phyloP scores from a whole-genome alignment of 192 early-diverging fungal species.

The Linnemannia zychae region DNA sequence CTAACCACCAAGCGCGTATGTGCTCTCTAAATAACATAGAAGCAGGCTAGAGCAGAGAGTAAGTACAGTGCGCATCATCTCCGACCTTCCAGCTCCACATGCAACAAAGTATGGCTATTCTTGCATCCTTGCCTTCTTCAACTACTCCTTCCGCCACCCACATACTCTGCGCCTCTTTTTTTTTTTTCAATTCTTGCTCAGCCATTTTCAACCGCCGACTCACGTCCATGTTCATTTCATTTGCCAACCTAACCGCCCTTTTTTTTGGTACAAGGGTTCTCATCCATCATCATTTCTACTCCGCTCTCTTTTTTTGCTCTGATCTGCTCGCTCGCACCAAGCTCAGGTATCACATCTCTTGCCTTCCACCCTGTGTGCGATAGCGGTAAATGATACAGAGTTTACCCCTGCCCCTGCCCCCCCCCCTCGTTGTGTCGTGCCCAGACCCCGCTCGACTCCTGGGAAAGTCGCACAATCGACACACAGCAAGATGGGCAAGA shows the following conservation, averaged over 20 bases:
- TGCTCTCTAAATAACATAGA: too few species aligned
- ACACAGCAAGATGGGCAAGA: too few species aligned
- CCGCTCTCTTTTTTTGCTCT: too few species aligned
- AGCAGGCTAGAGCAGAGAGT: too few species aligned
- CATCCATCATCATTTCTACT: not conserved
- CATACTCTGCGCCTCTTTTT: not conserved
- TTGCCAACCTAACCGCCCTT: not conserved
- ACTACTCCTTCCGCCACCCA: not conserved
- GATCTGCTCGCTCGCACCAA: not conserved
- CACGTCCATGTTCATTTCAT: constrained; percentile 2
- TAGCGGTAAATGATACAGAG: not conserved
- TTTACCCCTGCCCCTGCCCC: not conserved
- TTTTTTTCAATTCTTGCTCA: not conserved
- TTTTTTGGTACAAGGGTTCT: too few species aligned
- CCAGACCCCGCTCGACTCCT: not conserved
- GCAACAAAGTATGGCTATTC: not conserved
- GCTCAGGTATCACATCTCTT: not conserved
- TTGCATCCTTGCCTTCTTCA: not conserved
- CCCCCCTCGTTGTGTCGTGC: not conserved
- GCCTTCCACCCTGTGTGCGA: not conserved
- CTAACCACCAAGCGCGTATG: too few species aligned
- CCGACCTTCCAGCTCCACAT: not conserved
- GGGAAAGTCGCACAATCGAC: not conserved
- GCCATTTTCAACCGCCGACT: constrained; percentile 12
- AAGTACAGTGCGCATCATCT: not conserved